phyloP scores from a whole-genome alignment of 148 eudicot genomes.

The Rhododendron griersonianum region DNA sequence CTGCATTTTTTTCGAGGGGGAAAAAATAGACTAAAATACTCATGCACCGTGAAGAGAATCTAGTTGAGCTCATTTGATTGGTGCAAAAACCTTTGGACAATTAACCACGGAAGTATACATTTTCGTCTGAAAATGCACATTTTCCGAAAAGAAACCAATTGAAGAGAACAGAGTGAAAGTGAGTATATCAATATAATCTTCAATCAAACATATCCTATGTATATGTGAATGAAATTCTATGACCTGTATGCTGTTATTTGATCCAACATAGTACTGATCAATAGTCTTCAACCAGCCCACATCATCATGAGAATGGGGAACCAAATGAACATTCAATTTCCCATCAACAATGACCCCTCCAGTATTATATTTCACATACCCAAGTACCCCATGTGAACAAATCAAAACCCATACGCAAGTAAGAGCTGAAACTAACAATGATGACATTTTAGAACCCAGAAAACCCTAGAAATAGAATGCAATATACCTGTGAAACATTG shows the following conservation, averaged over 20 bases:
- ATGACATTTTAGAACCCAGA: constrained; percentile 14
- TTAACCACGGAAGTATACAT: no score
- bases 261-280: constrained; percentile 94
- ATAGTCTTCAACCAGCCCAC: constrained; percentile 98
- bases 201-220: not conserved
- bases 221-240: not conserved
- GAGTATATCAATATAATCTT: not conserved
- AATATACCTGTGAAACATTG: not conserved
- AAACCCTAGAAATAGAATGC: not conserved
- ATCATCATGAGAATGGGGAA: constrained; percentile 92
- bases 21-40: no score
- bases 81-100: not conserved
- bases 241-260: constrained; percentile 80
- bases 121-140: not conserved
- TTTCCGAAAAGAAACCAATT: not conserved
- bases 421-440: constrained; percentile 12
- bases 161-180: not conserved
- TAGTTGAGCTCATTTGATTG: not conserved
- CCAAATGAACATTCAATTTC: constrained; percentile 92
- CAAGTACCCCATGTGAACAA: constrained; percentile 22
- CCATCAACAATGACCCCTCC: constrained; percentile 50
- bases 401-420: constrained; percentile 22
- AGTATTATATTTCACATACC: constrained; percentile 51
- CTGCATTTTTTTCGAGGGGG: no score
- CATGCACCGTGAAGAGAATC: no score